Conservation (phyloP, 805 yeast genomes). For the Cyberlindnera mycetangii region DNA sequence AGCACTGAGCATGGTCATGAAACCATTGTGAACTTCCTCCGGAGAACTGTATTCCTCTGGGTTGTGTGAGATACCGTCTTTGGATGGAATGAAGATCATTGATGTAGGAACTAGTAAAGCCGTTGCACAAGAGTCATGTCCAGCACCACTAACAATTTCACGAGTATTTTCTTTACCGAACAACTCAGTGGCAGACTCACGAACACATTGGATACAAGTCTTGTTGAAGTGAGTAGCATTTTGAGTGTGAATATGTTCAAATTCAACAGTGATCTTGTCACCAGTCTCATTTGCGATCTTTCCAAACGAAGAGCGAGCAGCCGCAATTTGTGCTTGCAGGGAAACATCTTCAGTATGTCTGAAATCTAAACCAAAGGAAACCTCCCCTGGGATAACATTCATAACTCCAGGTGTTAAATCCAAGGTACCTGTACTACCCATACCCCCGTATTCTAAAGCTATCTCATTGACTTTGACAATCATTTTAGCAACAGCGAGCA, state of each 20-base stretch:
- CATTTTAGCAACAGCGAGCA: constrained; percentile 56
- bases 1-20: constrained; percentile 52
- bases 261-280: constrained; percentile 36
- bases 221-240: constrained; percentile 57
- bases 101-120: constrained; percentile 59
- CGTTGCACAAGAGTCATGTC: constrained; percentile 69
- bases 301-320: constrained; percentile 36
- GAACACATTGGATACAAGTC: constrained; percentile 49
- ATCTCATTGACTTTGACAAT: constrained; percentile 53
- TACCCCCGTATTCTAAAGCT: constrained; percentile 49
- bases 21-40: constrained; percentile 60
- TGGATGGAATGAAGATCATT: constrained; percentile 71
- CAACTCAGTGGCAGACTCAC: constrained; percentile 47
- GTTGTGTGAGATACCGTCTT: constrained; percentile 64
- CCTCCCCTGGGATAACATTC: constrained; percentile 65
- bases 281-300: constrained; percentile 33
- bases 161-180: constrained; percentile 43
- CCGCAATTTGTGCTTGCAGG: constrained; percentile 36
- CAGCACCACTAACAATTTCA: constrained; percentile 64
- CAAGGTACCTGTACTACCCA: constrained; percentile 58
- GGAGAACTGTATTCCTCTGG: constrained; percentile 65
- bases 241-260: constrained; percentile 45
- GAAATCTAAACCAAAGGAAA: constrained; percentile 56
- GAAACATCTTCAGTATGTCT: constrained; percentile 51
- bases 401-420: constrained; percentile 57